Conservation (phyloP, 1,139 yeast genomes). For the Geotrichum cucujoidarum region DNA sequence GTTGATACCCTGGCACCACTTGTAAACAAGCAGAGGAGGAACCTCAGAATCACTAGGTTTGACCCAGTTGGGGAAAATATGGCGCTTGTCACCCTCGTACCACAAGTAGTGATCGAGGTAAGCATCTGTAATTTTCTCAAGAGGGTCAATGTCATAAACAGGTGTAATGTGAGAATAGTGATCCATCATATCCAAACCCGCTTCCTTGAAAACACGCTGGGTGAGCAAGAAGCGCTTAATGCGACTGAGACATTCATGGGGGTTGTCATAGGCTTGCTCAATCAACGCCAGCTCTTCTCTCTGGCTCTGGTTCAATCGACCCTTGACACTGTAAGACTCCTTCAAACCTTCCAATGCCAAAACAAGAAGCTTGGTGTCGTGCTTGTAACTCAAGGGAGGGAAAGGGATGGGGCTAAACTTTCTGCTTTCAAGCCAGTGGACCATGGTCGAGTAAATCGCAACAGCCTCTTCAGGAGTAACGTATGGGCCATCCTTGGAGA, state of each 20-base stretch:
- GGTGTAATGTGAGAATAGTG: slow-evolving; percentile 81
- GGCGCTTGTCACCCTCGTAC: slow-evolving; percentile 89
- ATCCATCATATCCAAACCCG: slow-evolving; percentile 86
- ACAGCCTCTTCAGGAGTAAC: slow-evolving; percentile 87
- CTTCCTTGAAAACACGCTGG: slow-evolving; percentile 89
- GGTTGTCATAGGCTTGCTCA: slow-evolving; percentile 95
- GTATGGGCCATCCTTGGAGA: slow-evolving; percentile 83
- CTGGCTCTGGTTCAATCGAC: slow-evolving; percentile 77
- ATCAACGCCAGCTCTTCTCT: slow-evolving; percentile 89
- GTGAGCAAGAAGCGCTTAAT: slow-evolving; percentile 78
- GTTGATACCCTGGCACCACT: slow-evolving; percentile 94
- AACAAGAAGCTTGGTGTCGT: slow-evolving; percentile 84
- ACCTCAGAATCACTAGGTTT: slow-evolving; percentile 94
- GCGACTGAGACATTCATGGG: slow-evolving; percentile 84
- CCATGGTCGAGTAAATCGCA: slow-evolving; percentile 77
- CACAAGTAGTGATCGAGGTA: slow-evolving; percentile 92
- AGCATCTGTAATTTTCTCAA: slow-evolving; percentile 95
- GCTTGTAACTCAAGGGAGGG: slow-evolving; percentile 88
- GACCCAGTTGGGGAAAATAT: slow-evolving; percentile 90
- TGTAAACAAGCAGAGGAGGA: slow-evolving; percentile 85
- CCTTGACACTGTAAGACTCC: slow-evolving; percentile 77
- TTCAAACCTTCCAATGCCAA: slow-evolving; percentile 86
- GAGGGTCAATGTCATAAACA: slow-evolving; percentile 80
- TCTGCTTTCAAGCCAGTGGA: slow-evolving; percentile 86
- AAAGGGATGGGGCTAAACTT: slow-evolving; percentile 85